Percentiles rank a stretch among this genome's conserved stretches.
These are phyloP conservation scores for Claviceps pusilla DNA, from an alignment of 2,329 filamentous ascomycete genomes.

Conservation along the genomic window DNA sequence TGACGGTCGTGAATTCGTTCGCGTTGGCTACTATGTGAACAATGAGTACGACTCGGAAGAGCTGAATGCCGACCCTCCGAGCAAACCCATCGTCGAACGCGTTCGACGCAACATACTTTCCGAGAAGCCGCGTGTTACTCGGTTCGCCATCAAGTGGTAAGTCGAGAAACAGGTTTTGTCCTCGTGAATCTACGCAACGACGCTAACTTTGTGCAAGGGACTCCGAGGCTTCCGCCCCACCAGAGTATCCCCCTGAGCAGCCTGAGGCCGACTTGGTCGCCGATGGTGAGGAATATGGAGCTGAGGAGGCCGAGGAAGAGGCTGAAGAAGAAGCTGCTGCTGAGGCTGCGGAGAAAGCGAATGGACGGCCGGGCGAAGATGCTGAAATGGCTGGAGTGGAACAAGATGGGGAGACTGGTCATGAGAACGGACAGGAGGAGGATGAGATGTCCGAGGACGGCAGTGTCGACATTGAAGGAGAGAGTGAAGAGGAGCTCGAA, in stretches of 20 bases:
- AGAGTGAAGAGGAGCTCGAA: conserved; percentile 58
- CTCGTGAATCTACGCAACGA: not conserved
- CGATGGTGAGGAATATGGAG: conserved; percentile 82
- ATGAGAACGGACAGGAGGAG: conserved; percentile 39
- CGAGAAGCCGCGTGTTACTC: conserved; percentile 92
- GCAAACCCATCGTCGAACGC: conserved; percentile 84
- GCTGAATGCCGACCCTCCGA: conserved; percentile 72
- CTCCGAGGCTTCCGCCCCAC: conserved; percentile 87
- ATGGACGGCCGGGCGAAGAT: conserved; percentile 38
- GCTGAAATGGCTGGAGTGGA: conserved; percentile 63
- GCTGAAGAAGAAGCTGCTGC: conserved; percentile 42
- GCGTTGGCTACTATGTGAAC: conserved; percentile 98
- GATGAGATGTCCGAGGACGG: conserved; percentile 57
- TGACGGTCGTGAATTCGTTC: conserved; percentile 90
- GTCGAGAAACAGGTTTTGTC: conserved; percentile 13
- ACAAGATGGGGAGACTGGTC: conserved; percentile 21
- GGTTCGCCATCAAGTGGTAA: conserved; percentile 98
- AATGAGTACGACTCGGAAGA: conserved; percentile 95
- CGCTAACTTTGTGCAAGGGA: conserved; percentile 45
- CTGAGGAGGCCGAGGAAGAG: conserved; percentile 68
- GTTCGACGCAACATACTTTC: conserved; percentile 84
- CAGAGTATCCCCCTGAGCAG: conserved; percentile 94
- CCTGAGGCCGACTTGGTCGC: conserved; percentile 79
- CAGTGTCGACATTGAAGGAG: conserved; percentile 65
- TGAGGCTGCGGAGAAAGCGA: conserved; percentile 30